Evolutionary conservation across 805 yeast genomes (phyloP).

Genomic region (Pichia membranifaciens): DNA sequence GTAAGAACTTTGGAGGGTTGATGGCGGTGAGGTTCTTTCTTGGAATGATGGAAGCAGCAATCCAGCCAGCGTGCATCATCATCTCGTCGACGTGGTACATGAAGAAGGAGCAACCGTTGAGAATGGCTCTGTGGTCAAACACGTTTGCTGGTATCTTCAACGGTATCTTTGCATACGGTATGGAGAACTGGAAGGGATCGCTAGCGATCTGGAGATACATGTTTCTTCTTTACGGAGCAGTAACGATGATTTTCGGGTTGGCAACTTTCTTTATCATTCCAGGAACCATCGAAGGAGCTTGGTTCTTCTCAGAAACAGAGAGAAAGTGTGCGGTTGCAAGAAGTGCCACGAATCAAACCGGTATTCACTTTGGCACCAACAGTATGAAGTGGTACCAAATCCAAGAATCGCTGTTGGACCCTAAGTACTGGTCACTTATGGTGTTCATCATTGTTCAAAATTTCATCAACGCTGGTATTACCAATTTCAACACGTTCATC

Average conservation of each 20-base stretch:
- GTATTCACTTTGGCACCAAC: constrained; percentile 27
- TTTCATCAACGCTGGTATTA: constrained; percentile 54
- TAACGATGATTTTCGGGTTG: constrained; percentile 5
- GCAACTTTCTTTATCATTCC: constrained; percentile 24
- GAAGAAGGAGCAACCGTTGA: constrained; percentile 24
- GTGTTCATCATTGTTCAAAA: constrained; percentile 34
- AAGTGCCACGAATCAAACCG: constrained; percentile 37
- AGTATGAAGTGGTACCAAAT: constrained; percentile 37
- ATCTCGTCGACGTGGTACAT: constrained; percentile 14
- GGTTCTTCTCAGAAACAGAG: constrained; percentile 39
- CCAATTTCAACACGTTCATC: constrained; percentile 43
- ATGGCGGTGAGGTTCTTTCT: constrained; percentile 40
- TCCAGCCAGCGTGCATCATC: constrained; percentile 30
- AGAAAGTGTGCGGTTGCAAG: constrained; percentile 23
- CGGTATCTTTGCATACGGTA: constrained; percentile 16
- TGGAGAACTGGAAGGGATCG: constrained; percentile 6
- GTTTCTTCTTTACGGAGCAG: constrained; percentile 28
- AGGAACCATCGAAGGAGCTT: constrained; percentile 39
- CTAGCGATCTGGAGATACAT: constrained; percentile 36
- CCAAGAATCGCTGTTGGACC: constrained; percentile 38
- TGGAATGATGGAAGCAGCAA: constrained; percentile 34
- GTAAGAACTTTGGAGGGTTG: constrained; percentile 39
- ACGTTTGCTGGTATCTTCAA: constrained; percentile 10
- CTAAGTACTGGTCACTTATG: constrained; percentile 29
- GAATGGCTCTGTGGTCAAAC: constrained; percentile 20